phyloP scores from a whole-genome alignment of 2,329 filamentous ascomycete genomes.

The Calonectria montana region DNA sequence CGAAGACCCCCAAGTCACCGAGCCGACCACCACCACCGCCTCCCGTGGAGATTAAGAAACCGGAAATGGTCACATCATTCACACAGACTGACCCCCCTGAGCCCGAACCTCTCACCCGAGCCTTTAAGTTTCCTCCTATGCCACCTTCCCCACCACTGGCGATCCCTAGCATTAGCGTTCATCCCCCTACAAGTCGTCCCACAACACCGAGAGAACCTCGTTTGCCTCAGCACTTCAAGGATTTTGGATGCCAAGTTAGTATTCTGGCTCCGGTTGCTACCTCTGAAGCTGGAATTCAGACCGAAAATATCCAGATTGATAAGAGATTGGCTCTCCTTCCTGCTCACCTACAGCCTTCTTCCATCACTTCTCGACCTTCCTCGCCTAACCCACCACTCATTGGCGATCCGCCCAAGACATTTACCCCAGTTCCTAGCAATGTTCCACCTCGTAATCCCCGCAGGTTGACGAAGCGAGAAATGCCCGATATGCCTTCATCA shows the following conservation, averaged over 20 bases:
- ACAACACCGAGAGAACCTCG: slow-evolving; percentile 79
- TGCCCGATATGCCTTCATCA: slow-evolving; percentile 63
- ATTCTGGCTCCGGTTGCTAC: slow-evolving; percentile 41
- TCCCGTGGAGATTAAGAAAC: slow-evolving; percentile 49
- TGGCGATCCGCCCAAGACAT: slow-evolving; percentile 52
- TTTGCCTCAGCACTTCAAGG: slow-evolving; percentile 85
- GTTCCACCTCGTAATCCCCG: slow-evolving; percentile 71
- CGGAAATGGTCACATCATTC: slow-evolving; percentile 63
- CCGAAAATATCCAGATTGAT: slow-evolving; percentile 90
- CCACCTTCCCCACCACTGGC: slow-evolving; percentile 55
- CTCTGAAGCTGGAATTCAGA: slow-evolving; percentile 72
- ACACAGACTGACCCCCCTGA: slow-evolving; percentile 68
- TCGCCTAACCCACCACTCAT: slow-evolving; percentile 59
- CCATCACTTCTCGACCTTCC: slow-evolving; percentile 71
- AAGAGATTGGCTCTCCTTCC: slow-evolving; percentile 80
- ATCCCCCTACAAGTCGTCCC: slow-evolving; percentile 88
- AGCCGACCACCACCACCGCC: slow-evolving; percentile 54
- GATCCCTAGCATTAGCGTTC: slow-evolving; percentile 90
- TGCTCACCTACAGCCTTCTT: slow-evolving; percentile 81
- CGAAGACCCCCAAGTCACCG: slow-evolving; percentile 70
- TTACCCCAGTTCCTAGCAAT: slow-evolving; percentile 64
- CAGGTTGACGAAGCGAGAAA: slow-evolving; percentile 60
- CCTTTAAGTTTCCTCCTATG: slow-evolving; percentile 24
- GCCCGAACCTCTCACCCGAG: slow-evolving; percentile 8
- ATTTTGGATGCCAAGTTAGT: slow-evolving; percentile 83